Base-by-base conservation (phyloP, 495 filamentous ascomycete genomes). In the Penicillium ucsense region DNA sequence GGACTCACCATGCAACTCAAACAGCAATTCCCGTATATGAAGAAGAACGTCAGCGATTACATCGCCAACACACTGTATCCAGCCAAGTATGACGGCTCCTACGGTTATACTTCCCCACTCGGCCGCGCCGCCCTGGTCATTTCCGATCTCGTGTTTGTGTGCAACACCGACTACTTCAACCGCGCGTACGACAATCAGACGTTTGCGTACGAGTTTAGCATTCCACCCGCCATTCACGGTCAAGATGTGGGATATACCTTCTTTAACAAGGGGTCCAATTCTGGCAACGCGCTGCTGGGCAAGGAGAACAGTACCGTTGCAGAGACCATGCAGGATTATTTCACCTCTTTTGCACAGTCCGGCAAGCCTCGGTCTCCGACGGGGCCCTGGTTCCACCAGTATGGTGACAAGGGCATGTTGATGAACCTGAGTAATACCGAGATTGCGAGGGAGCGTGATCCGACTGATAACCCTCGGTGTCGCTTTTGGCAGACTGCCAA, bases 191-290 rank as follows among this genome's bases (percentile, higher is more conserved):
- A 59, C 38, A 77, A 79, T 53, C 53, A 74, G 34, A 76, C 76
- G 1, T 82, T 75, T 54, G 62, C 70, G 4, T 87, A 86, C 55
- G 54, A 73, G 10, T 86, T 86, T 60, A 73, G 66, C 52, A 66
- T 85, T 41, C 70, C 76, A 5, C 80, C 83, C 0, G 81, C 64
- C 4, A 52, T 67, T 0, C 56, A 74, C 41, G 82, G 82, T 5
- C 47, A 75, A 3, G 84, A 84, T 29, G 74, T 80, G 2, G 66
- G 74, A 0, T 83, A 86, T 52, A 78, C 74, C 0, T 73, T 78
- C 6, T 84, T 84, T 60, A 74, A 75, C 27, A 66, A 69, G 6
- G 62, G 59, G 39, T 49, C 52, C 28, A 35, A 2, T 10, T 29
- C 41, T 6, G 31, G 38, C 0, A 35, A 31, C 29, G 8, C 45